Evolutionary conservation across 1,284 basidiomycete genomes (phyloP), one percentile per base, ranked within the genome.

Genomic region (Apiotrichum gamsii): DNA sequence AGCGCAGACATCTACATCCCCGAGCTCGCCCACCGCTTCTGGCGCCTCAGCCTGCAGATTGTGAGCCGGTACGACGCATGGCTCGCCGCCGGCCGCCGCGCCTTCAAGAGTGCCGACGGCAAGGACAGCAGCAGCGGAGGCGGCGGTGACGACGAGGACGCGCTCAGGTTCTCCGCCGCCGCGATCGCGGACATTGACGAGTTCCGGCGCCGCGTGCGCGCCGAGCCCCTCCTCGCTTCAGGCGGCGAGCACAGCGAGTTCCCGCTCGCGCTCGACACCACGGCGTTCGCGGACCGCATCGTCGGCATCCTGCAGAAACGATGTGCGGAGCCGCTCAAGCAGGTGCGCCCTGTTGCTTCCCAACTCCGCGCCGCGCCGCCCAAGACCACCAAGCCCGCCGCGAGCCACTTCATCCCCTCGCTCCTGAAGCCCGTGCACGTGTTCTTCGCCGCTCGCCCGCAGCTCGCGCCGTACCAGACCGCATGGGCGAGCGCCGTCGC

Each of bases 41-140:
- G 90, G 91, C 81, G 79, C 54, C 74, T 95, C 48, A 87, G 82
- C 4, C 72, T 96, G 29, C 91, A 95, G 79, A 80, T 91, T 41
- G 61, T 90, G 34, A 83, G 81, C 60, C 79, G 90, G 48, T 91
- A 87, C 64, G 79, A 74, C 47, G 79, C 77, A 25, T 91, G 87
- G 84, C 66, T 91, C 14, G 78, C 82, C 47, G 73, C 25, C 3
- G 19, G 42, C 6, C 54, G 52, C 2, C 30, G 18, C 64, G 35
- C 76, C 68, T 51, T 58, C 79, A 42, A 73, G 76, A n/a, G 49
- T n/a, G n/a, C 56, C 70, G 37, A 52, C 70, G 38, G 77, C 58
- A 29, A 57, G 43, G 35, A 66, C n/a, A n/a, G n/a, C n/a, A n/a
- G n/a, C n/a, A n/a, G n/a, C n/a, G n/a, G n/a, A n/a, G 62, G 43